Evolutionary conservation across 495 filamentous ascomycete genomes (phyloP), one percentile per base, ranked within the genome.

Genomic region (Cetradonia linearis): DNA sequence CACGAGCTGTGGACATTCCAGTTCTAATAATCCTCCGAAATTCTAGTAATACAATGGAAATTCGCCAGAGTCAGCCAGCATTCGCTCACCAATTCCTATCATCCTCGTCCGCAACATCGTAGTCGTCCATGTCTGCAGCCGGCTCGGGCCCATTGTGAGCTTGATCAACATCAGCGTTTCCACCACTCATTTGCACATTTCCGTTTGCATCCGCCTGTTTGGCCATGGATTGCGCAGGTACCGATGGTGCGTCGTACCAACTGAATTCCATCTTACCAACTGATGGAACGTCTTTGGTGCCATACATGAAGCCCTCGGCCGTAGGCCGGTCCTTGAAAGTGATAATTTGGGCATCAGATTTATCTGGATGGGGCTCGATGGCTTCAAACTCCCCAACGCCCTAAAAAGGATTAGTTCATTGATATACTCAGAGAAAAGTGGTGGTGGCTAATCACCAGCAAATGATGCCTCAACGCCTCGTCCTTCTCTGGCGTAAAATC

Each of bases 271-370:
- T 76, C 60, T 86, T 85, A 46, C 88, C 90, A 28, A 95, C 77
- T 18, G 80, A 79, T 2, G 88, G 83, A 56, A 95, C 86, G 50
- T 83, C 77, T 58, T 80, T 81, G 5, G 80, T 71, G 44, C 80
- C 75, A 70, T 83, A 82, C 75, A 89, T 84, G 70, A 92, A 87
- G 67, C 87, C 87, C 72, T 96, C 92, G 16, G 91, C 93, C 8
- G 86, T 86, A 66, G 86, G 91, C 46, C 93, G 86, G 66, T 98
- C 89, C 64, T 88, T 91, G 70, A 97, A 98, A 2, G 81, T 81
- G 58, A 97, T 80, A 70, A 87, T 62, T 70, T 86, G 68, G 28
- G 78, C 78, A 63, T 83, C 74, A 5, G 77, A 63, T 28, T 78
- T 73, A 2, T 79, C 70, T 0, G 85, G 79, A 63, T 85, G 82